Conservation (phyloP, 2,329 filamentous ascomycete species). For the Metarhizium brunneum region DNA sequence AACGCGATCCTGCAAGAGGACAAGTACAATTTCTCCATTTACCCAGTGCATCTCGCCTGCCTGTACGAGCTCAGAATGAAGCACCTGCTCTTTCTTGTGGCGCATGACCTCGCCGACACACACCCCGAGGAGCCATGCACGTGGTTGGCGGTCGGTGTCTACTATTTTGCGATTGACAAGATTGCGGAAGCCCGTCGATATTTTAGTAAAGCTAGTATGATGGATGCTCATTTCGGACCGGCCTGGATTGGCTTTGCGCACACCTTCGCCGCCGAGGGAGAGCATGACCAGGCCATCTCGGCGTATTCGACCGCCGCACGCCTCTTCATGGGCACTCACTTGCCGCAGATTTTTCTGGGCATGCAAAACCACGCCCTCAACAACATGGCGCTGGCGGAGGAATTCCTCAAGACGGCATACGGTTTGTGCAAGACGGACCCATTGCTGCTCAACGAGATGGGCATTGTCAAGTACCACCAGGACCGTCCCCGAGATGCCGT, state of each 20-base stretch:
- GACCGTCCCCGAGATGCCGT: constrained; percentile 67
- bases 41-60: constrained; percentile 86
- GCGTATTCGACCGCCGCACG: constrained; percentile 93
- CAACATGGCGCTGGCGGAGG: constrained; percentile 86
- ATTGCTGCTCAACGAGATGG: constrained; percentile 87
- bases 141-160: constrained; percentile 90
- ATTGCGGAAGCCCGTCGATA: constrained; percentile 90
- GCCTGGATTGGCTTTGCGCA: constrained; percentile 99
- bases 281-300: constrained; percentile 96
- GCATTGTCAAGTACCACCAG: constrained; percentile 92
- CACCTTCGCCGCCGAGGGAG: constrained; percentile 93
- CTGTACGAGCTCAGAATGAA: constrained; percentile 80
- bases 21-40: constrained; percentile 80
- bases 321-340: constrained; percentile 91
- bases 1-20: constrained; percentile 73
- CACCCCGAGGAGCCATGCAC: constrained; percentile 86
- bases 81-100: constrained; percentile 82
- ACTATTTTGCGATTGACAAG: constrained; percentile 83
- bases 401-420: constrained; percentile 88
- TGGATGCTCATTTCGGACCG: constrained; percentile 94
- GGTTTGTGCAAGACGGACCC: constrained; percentile 76
- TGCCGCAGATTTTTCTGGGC: constrained; percentile 89
- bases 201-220: constrained; percentile 94
- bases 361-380: constrained; percentile 98
- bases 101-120: constrained; percentile 85